phyloP scores from a whole-genome alignment of 257 asterid species.

The Solanum verrucosum region DNA sequence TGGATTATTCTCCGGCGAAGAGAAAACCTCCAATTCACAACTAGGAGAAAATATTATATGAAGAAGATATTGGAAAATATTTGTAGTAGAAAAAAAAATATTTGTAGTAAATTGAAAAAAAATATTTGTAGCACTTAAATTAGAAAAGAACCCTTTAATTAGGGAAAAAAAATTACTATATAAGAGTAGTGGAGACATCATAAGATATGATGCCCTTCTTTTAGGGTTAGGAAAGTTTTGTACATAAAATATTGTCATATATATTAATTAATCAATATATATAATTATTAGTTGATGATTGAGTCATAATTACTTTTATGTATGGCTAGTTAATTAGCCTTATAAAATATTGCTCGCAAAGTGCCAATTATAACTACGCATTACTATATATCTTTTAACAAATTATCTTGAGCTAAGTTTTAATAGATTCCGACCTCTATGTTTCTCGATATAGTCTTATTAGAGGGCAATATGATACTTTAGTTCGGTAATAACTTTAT shows the following conservation, averaged over 20 bases:
- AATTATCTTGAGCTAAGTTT: neutral
- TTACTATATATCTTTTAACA: neutral
- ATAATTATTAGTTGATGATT: constrained; percentile 6
- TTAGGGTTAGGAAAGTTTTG: constrained; percentile 27
- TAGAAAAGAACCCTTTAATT: neutral
- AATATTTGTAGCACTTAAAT: neutral
- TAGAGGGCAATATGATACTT: neutral
- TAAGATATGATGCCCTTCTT: constrained; percentile 38
- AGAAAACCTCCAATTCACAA: constrained; percentile 80
- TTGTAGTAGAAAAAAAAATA: neutral
- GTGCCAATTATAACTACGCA: neutral
- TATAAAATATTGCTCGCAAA: neutral
- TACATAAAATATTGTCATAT: constrained; percentile 13
- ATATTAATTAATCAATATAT: neutral
- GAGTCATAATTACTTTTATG: constrained; percentile 5
- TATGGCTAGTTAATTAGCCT: neutral
- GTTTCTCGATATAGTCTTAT: too few species aligned
- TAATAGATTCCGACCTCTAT: too few species aligned
- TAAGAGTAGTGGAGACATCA: constrained; percentile 18
- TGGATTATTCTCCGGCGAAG: constrained; percentile 78
- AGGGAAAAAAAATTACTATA: neutral
- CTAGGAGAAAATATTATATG: constrained; percentile 9
- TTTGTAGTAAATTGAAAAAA: neutral
- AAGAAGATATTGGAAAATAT: neutral
- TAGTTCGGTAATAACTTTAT: neutral